phyloP scores from a whole-genome alignment of 805 yeast species.

The Zygoascus biomembranicola region DNA sequence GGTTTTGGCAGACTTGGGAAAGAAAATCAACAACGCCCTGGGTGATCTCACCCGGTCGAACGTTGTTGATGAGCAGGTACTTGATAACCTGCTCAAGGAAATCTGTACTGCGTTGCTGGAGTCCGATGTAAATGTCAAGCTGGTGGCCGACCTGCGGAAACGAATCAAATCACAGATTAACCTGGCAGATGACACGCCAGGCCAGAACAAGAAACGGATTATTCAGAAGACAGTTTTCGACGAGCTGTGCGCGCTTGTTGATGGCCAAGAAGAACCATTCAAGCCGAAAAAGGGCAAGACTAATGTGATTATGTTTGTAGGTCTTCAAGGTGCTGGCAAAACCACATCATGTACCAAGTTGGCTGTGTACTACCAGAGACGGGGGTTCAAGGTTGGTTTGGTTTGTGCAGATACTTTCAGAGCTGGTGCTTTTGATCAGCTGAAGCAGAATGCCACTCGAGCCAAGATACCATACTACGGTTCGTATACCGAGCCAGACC shows the following conservation, averaged over 20 bases:
- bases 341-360: slow-evolving; percentile 95
- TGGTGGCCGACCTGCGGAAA: slow-evolving; percentile 70
- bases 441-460: slow-evolving; percentile 94
- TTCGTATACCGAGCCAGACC: slow-evolving; percentile 91
- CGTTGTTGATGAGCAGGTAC: slow-evolving; percentile 52
- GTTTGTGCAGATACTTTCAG: slow-evolving; percentile 99
- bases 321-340: slow-evolving; percentile 98
- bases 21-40: slow-evolving; percentile 68
- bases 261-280: slow-evolving; percentile 49
- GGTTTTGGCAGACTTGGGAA: slow-evolving; percentile 77
- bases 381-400: slow-evolving; percentile 91
- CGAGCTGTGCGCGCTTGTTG: slow-evolving; percentile 81
- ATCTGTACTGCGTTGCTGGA: slow-evolving; percentile 85
- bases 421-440: slow-evolving; percentile 99
- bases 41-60: slow-evolving; percentile 50
- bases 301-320: slow-evolving; percentile 92
- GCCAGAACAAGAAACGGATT: slow-evolving; percentile 64
- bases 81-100: slow-evolving; percentile 72
- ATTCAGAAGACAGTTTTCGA: slow-evolving; percentile 91
- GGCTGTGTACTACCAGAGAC: slow-evolving; percentile 86
- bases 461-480: slow-evolving; percentile 93
- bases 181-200: slow-evolving; percentile 43
- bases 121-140: slow-evolving; percentile 84
- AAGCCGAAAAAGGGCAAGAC: slow-evolving; percentile 79
- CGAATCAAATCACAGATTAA: slow-evolving; percentile 55